These are phyloP conservation scores for Polytrichum commune DNA, from an alignment of 225 moss, liverwort and hornwort species.

Conservation along the genomic window DNA sequence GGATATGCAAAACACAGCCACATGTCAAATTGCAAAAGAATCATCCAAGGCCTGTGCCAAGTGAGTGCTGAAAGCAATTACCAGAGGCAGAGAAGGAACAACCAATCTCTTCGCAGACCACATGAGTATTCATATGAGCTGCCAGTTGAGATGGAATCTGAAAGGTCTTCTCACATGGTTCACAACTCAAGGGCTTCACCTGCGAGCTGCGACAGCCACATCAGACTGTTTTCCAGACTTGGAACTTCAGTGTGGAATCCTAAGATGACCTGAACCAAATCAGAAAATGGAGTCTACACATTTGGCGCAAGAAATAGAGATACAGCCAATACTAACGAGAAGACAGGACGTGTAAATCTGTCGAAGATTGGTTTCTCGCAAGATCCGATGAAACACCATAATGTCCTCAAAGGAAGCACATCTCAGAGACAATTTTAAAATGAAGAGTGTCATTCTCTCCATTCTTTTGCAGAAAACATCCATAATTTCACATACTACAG, in stretches of 20 bases:
- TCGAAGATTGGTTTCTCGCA: no score
- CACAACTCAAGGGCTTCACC: constrained; percentile 43
- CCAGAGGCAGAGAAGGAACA: constrained; percentile 64
- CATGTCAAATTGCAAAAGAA: neutral
- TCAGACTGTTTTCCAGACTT: neutral
- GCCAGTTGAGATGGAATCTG: constrained; percentile 33
- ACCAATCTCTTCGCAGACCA: constrained; percentile 42
- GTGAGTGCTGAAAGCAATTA: constrained; percentile 12
- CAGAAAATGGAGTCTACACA: neutral
- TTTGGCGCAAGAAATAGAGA: neutral
- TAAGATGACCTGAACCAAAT: neutral
- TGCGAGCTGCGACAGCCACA: constrained; percentile 34
- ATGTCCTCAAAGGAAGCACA: no score
- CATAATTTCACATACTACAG: no score
- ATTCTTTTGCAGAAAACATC: no score
- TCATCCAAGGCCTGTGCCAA: neutral
- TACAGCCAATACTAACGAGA: neutral
- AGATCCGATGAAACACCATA: no score
- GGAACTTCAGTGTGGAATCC: neutral
- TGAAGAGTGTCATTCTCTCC: no score
- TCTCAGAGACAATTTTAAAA: no score
- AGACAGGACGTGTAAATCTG: neutral
- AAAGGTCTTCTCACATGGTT: constrained; percentile 56
- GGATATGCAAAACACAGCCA: no score
- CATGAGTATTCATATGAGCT: constrained; percentile 55